Conservation (phyloP, 2,329 filamentous ascomycete genomes). For the Hypoxylon sp. region DNA sequence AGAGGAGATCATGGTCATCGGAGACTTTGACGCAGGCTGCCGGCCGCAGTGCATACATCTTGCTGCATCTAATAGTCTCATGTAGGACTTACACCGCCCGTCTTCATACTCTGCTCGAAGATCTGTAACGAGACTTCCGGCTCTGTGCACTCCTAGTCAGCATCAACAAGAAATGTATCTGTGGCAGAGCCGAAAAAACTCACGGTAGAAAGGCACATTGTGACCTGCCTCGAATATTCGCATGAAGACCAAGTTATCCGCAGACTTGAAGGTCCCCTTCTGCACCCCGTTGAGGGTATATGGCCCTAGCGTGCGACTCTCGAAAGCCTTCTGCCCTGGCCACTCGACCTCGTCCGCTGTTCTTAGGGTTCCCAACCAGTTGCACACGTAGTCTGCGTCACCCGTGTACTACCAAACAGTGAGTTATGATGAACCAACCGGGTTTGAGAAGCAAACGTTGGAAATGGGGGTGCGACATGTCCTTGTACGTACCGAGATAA, state of each 20-base stretch:
- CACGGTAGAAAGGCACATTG: conserved; percentile 55
- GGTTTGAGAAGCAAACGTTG: too few relatives aligned
- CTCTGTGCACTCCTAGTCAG: conserved; percentile 12
- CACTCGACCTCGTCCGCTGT: conserved; percentile 57
- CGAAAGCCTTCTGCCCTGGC: conserved; percentile 51
- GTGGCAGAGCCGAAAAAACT: conserved; percentile 18
- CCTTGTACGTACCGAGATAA: conserved; percentile 42
- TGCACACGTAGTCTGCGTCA: conserved; percentile 66
- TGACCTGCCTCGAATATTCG: conserved; percentile 57
- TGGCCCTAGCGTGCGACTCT: conserved; percentile 44
- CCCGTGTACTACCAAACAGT: conserved; percentile 49
- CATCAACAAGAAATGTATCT: background rate
- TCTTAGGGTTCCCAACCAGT: conserved; percentile 61
- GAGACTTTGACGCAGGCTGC: background rate
- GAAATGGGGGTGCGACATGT: too few relatives aligned
- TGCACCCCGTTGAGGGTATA: conserved; percentile 59
- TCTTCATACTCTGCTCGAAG: conserved; percentile 23
- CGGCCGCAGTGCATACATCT: background rate
- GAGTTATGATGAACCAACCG: background rate
- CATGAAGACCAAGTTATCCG: conserved; percentile 58
- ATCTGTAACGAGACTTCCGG: conserved; percentile 28
- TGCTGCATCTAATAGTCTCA: background rate
- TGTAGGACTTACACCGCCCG: conserved; percentile 17
- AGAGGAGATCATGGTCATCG: background rate
- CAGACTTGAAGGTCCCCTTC: conserved; percentile 59